Evolutionary conservation across 2,329 filamentous ascomycete species (phyloP).

Genomic region (Aspergillus hiratsukae): DNA sequence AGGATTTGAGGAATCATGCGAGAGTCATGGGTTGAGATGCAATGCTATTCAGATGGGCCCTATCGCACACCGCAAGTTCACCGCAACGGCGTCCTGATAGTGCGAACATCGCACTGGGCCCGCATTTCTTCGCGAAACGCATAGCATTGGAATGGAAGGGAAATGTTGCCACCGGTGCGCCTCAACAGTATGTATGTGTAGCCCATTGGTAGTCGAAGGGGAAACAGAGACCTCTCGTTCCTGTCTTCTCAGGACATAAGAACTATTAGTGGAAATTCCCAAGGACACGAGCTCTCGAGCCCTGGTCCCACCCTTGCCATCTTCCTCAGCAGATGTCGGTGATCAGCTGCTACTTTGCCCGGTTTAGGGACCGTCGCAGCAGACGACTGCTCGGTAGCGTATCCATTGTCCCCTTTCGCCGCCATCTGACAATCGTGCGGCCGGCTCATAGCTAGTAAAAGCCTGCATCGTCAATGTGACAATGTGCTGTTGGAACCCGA

Average conservation of each 20-base stretch:
- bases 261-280: neutral
- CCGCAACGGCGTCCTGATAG: neutral
- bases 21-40: neutral
- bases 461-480: neutral
- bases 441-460: neutral
- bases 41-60: neutral
- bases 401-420: neutral
- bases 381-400: neutral
- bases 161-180: neutral
- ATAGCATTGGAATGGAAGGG: neutral
- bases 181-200: neutral
- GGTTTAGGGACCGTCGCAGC: too few species aligned
- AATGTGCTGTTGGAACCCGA: neutral
- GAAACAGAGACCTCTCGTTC: neutral
- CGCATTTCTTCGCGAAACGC: neutral
- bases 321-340: neutral
- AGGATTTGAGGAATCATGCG: neutral
- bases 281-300: neutral
- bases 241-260: neutral
- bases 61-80: neutral
- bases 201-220: neutral
- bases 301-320: neutral
- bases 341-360: too few species aligned
- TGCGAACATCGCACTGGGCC: neutral
- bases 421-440: neutral